These are phyloP conservation scores for Cryptococcus sp. DNA, from an alignment of 1,284 basidiomycete species.

Conservation along the genomic window DNA sequence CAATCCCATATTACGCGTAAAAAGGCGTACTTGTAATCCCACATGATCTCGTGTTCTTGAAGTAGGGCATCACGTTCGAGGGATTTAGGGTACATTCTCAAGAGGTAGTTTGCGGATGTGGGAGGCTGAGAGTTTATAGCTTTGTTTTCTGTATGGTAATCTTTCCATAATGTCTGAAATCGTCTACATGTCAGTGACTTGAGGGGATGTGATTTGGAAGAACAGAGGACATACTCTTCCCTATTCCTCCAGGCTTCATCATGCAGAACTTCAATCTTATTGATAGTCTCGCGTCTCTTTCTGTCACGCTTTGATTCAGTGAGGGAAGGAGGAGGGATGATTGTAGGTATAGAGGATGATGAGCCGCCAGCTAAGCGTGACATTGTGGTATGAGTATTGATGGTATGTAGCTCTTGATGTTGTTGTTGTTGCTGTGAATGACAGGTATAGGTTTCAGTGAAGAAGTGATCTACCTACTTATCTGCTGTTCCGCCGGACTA, in stretches of 20 bases:
- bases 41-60: slow-evolving; percentile 48
- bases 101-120: slow-evolving; percentile 48
- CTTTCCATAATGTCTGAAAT: slow-evolving; percentile 44
- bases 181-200: background rate
- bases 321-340: slow-evolving; percentile 33
- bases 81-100: slow-evolving; percentile 50
- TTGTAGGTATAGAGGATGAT: slow-evolving; percentile 17
- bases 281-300: slow-evolving; percentile 52
- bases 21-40: slow-evolving; percentile 48
- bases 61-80: slow-evolving; percentile 51
- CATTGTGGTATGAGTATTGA: slow-evolving; percentile 3
- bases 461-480: no score
- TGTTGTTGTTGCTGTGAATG: no score
- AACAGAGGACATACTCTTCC: slow-evolving; percentile 47
- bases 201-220: background rate
- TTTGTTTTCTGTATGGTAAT: slow-evolving; percentile 45
- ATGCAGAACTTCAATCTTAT: slow-evolving; percentile 51
- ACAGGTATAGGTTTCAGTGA: no score
- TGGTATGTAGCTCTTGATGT: background rate
- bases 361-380: slow-evolving; percentile 16
- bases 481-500: no score
- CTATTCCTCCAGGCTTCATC: slow-evolving; percentile 49
- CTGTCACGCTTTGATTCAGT: slow-evolving; percentile 51
- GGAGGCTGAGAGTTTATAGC: slow-evolving; percentile 47
- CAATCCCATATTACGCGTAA: no score